Percentiles rank a stretch among this genome's conserved stretches.
These are phyloP conservation scores for Austroboletus novae-zelandiae DNA, from an alignment of 1,284 basidiomycete genomes.

Conservation along the genomic window DNA sequence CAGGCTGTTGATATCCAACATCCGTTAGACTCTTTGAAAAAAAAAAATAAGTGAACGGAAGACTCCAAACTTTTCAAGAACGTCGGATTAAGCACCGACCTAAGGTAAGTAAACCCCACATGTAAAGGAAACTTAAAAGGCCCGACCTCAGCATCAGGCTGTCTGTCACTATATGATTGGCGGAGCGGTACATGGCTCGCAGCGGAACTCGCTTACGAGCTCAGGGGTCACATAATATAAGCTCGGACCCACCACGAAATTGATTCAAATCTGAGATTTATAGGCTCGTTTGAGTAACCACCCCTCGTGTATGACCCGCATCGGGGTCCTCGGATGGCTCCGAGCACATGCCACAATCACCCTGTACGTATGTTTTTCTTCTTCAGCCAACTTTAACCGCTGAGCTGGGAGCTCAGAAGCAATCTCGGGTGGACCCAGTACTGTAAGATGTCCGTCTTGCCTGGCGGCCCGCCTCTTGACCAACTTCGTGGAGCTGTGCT, in stretches of 20 bases:
- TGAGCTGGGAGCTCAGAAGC: conserved; percentile 10
- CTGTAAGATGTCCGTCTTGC: neutral
- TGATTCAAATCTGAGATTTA: conserved; percentile 30
- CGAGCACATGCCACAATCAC: conserved; percentile 22
- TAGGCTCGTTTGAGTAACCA: conserved; percentile 19
- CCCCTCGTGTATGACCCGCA: conserved; percentile 10
- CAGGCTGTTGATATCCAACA: too few species aligned
- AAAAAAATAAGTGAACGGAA: conserved; percentile 5
- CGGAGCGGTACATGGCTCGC: conserved; percentile 1
- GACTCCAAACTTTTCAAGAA: conserved; percentile 1
- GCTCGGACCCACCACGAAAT: conserved; percentile 12
- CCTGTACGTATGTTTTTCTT: conserved; percentile 13
- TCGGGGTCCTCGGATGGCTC: conserved; percentile 27
- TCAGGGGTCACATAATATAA: conserved; percentile 25
- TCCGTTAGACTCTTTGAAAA: too few species aligned
- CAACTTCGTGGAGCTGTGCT: conserved; percentile 15
- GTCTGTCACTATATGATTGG: conserved; percentile 5
- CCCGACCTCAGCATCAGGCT: neutral
- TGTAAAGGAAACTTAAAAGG: neutral
- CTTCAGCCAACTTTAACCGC: conserved; percentile 18
- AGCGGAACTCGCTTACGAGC: conserved; percentile 12
- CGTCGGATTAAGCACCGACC: neutral
- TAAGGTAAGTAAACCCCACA: neutral
- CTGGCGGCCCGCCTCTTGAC: conserved; percentile 19
- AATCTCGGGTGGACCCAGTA: conserved; percentile 6